Evolutionary conservation across 1,139 yeast species (phyloP), one percentile per base, ranked within the genome.

Genomic region (Suhomyces wounanorum): DNA sequence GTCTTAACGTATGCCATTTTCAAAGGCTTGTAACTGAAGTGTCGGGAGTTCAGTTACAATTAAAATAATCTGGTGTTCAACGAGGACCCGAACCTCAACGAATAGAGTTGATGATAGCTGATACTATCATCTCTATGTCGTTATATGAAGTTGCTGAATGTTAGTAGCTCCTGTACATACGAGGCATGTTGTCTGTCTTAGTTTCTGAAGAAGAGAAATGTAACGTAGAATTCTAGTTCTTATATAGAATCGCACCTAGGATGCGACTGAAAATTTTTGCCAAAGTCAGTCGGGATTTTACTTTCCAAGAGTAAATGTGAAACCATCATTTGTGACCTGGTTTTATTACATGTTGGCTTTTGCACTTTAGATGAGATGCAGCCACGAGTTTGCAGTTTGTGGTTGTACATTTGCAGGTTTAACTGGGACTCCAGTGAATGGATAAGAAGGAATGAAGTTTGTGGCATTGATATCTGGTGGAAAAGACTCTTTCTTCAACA

Each of bases 391-490:
- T 25, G 31, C 18, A 39, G 18, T 9, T 31, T 39, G 13, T 17
- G 9, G 18, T 7, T 26, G 10, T 9, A n/a, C 3, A 23, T 35
- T 44, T 44, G 18, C 46, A 43, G 38, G 46, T 43, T 43, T n/a
- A 17, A 3, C 36, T 14, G 2, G 13, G 8, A 11, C 6, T 21
- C 25, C 13, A 28, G 8, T 41, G 6, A 7, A 16, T 8, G 3
- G 8, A 13, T 17, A 14, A 28, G 35, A 13, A 16, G 11, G n/a
- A 8, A 94, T 94, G 99, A 91, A 90, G 68, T 89, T 91, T 62
- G 88, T 90, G 38, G 99, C 96, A 0, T 75, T 94, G 40, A 84
- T 94, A 1, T 89, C 97, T 0, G 99, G 99, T 3, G 99, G 99
- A 0, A 94, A 94, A 66, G 99, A 94, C 67, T 91, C 97, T 8